phyloP scores from a whole-genome alignment of 352 stramenopile genomes.

The Blastocystis sp. region DNA sequence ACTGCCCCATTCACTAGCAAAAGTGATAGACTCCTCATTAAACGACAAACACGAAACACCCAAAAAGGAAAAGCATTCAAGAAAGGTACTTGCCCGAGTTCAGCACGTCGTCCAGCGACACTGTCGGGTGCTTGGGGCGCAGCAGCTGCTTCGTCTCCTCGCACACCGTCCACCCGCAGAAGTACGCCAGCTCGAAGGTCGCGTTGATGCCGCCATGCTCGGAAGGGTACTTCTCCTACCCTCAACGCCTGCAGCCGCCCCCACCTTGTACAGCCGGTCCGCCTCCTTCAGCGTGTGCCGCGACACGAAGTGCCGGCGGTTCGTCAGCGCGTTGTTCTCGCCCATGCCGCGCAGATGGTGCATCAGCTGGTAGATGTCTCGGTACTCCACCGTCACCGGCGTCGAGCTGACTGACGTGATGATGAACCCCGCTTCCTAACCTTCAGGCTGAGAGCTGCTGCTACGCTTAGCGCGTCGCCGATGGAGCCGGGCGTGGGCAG shows the following conservation, averaged over 20 bases:
- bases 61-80: not conserved
- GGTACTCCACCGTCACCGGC: conserved; percentile 60
- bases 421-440: conserved; percentile 62
- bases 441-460: not conserved
- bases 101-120: conserved; percentile 17
- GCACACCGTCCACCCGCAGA: conserved; percentile 55
- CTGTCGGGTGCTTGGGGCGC: conserved; percentile 4
- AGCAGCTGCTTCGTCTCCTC: conserved; percentile 15
- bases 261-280: conserved; percentile 54
- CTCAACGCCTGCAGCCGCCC: not conserved
- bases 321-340: conserved; percentile 52
- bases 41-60: too few species aligned
- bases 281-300: conserved; percentile 42
- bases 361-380: conserved; percentile 69
- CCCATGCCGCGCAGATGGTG: conserved; percentile 63
- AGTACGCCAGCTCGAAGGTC: conserved; percentile 53
- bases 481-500: conserved; percentile 51
- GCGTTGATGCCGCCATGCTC: conserved; percentile 29
- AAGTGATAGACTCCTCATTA: too few species aligned
- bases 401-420: conserved; percentile 40
- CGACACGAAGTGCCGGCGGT: conserved; percentile 17
- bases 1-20: too few species aligned
- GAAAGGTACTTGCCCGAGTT: not conserved
- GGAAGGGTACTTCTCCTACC: conserved; percentile 41
- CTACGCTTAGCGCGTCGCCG: conserved; percentile 39